Base-by-base conservation (phyloP, 164 flowering plant species). In the Aristolochia contorta region DNA sequence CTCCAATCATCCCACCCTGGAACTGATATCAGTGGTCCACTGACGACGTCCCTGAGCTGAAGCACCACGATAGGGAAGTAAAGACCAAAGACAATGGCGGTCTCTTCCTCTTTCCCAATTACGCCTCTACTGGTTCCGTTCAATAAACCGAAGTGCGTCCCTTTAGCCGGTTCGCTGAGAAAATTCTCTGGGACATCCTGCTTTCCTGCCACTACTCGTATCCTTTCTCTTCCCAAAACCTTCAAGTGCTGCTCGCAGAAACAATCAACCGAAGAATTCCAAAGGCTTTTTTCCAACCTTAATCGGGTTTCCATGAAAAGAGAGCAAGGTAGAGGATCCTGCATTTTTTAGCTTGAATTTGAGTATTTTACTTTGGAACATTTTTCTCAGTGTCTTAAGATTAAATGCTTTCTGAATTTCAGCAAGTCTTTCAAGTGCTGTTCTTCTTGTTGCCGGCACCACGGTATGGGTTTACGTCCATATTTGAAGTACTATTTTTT, bases 401-500 rank as follows among this genome's bases (percentile, higher is more conserved):
- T 59, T 56, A 6, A 32, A 58, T 58, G 24, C 53, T 59, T 61
- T 66, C 5, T 68, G 65, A 41, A 25, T 52, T 22, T 10, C 81
- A 82, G 96, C 94, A 66, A 89, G 96, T 74, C 73, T 89, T 23
- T 78, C 70, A 56, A 82, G 95, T 69, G 74, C 86, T 22, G 70
- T 85, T 62, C 70, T 89, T 68, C 82, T 91, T 56, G 96, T 89
- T 52, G 92, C 96, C n/a, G 98, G 98, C 18, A 91, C 98, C 48
- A 89, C 98, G 68, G 96, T 91, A 55, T 55, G 58, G 25, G 15
- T 27, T 24, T n/a, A 16, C 21, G 16, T 54, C 6, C 37, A 10
- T 21, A 32, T 27, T 54, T 24, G 30, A 22, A 27, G 30, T 27
- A 27, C 30, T 27, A 2, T 27, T 27, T 5, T 27, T 27, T 27